Conservation (phyloP, 768 basidiomycete species). For the Lactifluus hygrophoroides region DNA sequence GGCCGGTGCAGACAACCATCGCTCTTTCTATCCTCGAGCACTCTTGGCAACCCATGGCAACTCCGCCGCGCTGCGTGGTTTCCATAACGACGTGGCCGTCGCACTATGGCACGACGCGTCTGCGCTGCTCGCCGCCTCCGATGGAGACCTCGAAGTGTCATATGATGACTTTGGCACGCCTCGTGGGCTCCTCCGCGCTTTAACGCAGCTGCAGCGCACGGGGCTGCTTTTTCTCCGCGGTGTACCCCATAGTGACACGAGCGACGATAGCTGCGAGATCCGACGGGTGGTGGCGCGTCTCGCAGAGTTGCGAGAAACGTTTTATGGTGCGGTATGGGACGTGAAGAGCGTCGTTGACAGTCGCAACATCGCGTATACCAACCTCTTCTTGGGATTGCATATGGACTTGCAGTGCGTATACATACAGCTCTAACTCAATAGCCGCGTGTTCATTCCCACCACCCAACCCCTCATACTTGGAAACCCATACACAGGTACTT, state of each 20-base stretch:
- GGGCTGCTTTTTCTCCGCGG: conserved; percentile 67
- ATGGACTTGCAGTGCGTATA: conserved; percentile 80
- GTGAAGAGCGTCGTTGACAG: conserved; percentile 68
- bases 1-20: conserved; percentile 43
- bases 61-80: conserved; percentile 28
- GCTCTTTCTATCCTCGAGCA: conserved; percentile 41
- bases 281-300: conserved; percentile 56
- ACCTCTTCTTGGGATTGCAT: conserved; percentile 79
- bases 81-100: conserved; percentile 37
- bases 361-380: conserved; percentile 91
- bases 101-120: conserved; percentile 39
- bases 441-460: no score
- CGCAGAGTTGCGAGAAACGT: conserved; percentile 74
- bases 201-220: conserved; percentile 60
- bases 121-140: conserved; percentile 25
- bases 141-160: conserved; percentile 41
- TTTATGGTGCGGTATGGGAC: conserved; percentile 87
- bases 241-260: conserved; percentile 57
- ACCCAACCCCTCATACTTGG: no score
- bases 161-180: conserved; percentile 45
- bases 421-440: no score
- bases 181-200: conserved; percentile 43
- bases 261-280: conserved; percentile 56
- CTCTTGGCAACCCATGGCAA: conserved; percentile 46
- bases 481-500: conserved; percentile 55